Base-by-base conservation (phyloP, 345 rosid species). In the Reutealis trisperma region DNA sequence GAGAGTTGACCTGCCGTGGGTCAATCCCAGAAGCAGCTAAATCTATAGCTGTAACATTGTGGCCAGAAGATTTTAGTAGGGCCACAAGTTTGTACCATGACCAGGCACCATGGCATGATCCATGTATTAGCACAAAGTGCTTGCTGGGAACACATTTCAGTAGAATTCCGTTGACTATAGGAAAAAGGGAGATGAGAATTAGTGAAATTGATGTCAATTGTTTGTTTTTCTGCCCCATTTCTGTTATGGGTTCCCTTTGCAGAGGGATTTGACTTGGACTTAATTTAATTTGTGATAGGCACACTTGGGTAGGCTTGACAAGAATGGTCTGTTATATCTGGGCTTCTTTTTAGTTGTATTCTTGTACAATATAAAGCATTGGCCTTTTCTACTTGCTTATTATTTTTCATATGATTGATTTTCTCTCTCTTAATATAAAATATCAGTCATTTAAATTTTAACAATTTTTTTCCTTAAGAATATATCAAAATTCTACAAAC, bases 91-190 rank as follows among this genome's bases (percentile, higher is more conserved):
- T 84, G 79, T 70, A 86, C 89, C 86, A 86, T 0, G 84, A 83
- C 85, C 87, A 84, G 4, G 84, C 89, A 6, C 89, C 89, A 41
- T 80, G 86, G 75, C 84, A 55, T 2, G 86, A 30, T 19, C 89
- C 87, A 70, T 86, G 89, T 25, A 84, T 63, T 30, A 86, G 75
- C 47, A 86, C 87, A 51, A 82, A 84, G 71, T 86, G 89, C 3
- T 68, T 76, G 62, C 66, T 69, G 16, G 60, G 42, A 24, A 59
- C 27, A 30, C 59, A 55, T 10, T 74, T 22, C 3, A 47, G 16
- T 37, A 44, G 34, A 19, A 70, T 24, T 24, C 66, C 58, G 34
- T 32, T 2, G 6, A 27, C 34, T 1, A 49, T 10, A 16, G 51
- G n/a, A 30, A 65, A 32, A 41, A 84, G 64, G 62, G 63, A 47